Base-by-base conservation (phyloP, 2,329 filamentous ascomycete species). In the Akanthomyces muscarius region DNA sequence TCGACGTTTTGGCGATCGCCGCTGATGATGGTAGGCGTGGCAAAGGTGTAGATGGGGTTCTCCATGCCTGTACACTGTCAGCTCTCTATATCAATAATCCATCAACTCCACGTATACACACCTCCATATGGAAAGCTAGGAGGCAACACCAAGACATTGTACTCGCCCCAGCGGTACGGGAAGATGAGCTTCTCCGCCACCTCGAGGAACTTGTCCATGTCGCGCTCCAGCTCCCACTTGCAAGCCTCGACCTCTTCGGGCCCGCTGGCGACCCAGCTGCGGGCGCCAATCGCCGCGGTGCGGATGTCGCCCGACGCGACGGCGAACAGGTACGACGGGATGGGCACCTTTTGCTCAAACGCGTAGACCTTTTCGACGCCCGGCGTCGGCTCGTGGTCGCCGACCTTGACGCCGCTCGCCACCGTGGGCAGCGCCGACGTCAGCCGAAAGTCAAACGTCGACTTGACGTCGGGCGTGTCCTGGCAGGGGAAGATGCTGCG, bases 401-500 rank as follows among this genome's bases (percentile, higher is more conserved):
- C 76, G 18, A 81, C 79, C 6, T 82, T 77, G 21, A 98, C 83
- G 62, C 95, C 95, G 71, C 92, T 96, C 38, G 94, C 93, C 63
- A 98, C 86, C n/a, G 97, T 93, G 0, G 92, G 92, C 16, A 97
- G 83, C 5, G 89, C 87, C 28, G 92, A 97, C 30, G 87, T 88
- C 71, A 99, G 89, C 71, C 89, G 90, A 80, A 97, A 97, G 66
- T 88, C 87, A 76, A 93, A 92, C 1, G 92, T 96, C n/a, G 91
- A 92, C 80, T 99, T 99, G 70, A 97, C 90, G 74, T 97, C 94
- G 3, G 95, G 95, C 0, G 95, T 98, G 73, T 99, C 95, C 79
- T 98, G 94, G 77, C 94, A 98, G 7, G 95, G 95, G 75, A 98
- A 96, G 65, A 98, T 85, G 54, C 92, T 96, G 65, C 95, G 88